Base-by-base conservation (phyloP, 163 green algal species). In the Chlorella variabilis region DNA sequence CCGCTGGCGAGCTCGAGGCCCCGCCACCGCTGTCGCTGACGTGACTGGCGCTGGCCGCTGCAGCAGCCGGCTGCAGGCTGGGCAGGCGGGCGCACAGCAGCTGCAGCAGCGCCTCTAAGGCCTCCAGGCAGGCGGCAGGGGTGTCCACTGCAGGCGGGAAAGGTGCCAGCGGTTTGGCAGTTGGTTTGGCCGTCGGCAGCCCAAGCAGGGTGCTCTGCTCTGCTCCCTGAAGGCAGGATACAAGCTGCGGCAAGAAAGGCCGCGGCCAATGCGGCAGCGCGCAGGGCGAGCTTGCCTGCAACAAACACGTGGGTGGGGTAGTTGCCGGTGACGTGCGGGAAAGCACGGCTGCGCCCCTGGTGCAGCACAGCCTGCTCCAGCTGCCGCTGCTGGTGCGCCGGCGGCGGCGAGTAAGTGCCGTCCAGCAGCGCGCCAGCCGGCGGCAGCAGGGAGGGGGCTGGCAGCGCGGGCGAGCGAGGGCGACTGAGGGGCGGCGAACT, bases 241-340 rank as follows among this genome's bases (percentile, higher is more conserved):
- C 59, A 67, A 67, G 59, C 45, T 54, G 29, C 61, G 33, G 18
- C 21, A 49, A 42, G 61, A 69, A 39, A 17, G 23, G 4, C 9
- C 21, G 4, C 11, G 36, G 41, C 38, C 21, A 36, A 62, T 4
- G 5, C 23, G 13, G n/a, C 42, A 75, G 11, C 31, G 5, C 73
- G 7, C 73, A 71, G n/a, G n/a, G n/a, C n/a, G n/a, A n/a, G n/a
- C n/a, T n/a, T n/a, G n/a, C 77, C 77, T 61, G 71, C 34, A 23
- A 84, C n/a, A 62, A 71, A 82, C 3, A 87, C 77, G 38, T 87
- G 83, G 3, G 65, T 77, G 38, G 83, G 58, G 67, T 77, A 87
- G 21, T 77, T 54, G 69, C 83, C 83, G 36, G 54, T 25, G 1
- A 84, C 34, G 59, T 87, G 83, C 11, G 83, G 75, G 62, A 87